A percentile compares a stretch with the other conserved stretches of the same genome.
Conservation (phyloP, 805 yeast species). For the Kregervanrija pseudodelftensis region DNA sequence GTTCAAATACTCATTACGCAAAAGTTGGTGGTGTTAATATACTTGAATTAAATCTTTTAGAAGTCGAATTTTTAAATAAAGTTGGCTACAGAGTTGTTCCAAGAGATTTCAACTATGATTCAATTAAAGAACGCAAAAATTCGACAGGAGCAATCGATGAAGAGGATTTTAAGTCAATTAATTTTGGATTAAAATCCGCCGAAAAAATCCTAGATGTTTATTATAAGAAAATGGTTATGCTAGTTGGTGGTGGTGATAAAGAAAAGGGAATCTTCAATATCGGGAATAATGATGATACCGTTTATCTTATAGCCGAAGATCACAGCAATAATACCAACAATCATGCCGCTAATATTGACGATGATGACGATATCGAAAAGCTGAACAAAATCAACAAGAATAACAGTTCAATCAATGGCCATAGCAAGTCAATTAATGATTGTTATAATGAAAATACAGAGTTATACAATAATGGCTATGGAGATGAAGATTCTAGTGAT, state of each 20-base stretch:
- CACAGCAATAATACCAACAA: neutral
- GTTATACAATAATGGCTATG: neutral
- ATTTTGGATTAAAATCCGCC: conserved; percentile 26
- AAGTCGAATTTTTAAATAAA: conserved; percentile 75
- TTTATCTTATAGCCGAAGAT: conserved; percentile 10
- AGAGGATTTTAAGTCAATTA: conserved; percentile 13
- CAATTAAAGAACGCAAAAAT: conserved; percentile 17
- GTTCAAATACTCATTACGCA: conserved; percentile 90
- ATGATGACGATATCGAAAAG: conserved; percentile 1
- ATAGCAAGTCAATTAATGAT: neutral
- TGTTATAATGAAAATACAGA: neutral
- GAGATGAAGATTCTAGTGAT: conserved; percentile 4
- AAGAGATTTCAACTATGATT: conserved; percentile 32
- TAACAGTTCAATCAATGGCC: neutral
- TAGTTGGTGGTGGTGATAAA: conserved; percentile 34
- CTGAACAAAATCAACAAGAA: neutral
- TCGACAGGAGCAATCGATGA: conserved; percentile 18
- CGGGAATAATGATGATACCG: conserved; percentile 25
- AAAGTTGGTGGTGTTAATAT: conserved; percentile 91
- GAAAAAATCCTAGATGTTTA: conserved; percentile 39
- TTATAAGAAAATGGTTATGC: conserved; percentile 40
- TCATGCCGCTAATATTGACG: conserved; percentile 1
- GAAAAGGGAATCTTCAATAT: conserved; percentile 12
- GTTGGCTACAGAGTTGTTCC: conserved; percentile 78
- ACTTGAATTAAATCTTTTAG: conserved; percentile 77